Base-by-base conservation (phyloP, 495 filamentous ascomycete species). In the Endocarpon pusillum region DNA sequence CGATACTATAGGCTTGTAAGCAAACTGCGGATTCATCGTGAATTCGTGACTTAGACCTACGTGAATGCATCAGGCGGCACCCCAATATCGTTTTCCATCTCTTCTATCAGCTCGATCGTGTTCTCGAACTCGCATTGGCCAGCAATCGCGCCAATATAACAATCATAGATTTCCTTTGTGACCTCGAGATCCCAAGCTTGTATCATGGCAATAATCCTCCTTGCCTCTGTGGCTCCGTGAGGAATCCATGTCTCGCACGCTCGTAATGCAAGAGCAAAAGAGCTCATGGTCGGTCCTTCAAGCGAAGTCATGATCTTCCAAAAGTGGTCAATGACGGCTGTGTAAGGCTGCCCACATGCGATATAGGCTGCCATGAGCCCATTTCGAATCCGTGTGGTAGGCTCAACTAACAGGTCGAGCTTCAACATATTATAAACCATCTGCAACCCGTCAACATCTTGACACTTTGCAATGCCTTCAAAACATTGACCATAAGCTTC, bases 341-440 rank as follows among this genome's bases (percentile, higher is more conserved):
- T 65, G 34, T 64, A 52, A 0, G 74, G 59, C 32, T 71, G 59
- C 1, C 66, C 78, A 48, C 73, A 79, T 1, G 67, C 64, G 2
- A 66, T 66, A 46, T 91, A 87, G 0, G 78, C 89, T 18, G 86
- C 59, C 78, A 97, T 94, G 18, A 97, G 58, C 0, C 75, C 67
- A 43, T 94, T 94, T 33, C 73, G 62, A 1, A 96, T 50, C 32
- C 57, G 58, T 1, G 87, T 94, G 48, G 72, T 75, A 11, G 77
- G 61, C 37, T 89, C 75, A 22, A 96, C 62, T 27, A 69, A 63
- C 6, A 72, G 58, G 54, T 96, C 89, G 41, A 96, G 72, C 53
- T 92, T 94, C 30, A 94, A 62, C 70, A 91, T 84, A 45, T 93
- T 93, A 48, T 91, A 79, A 11, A 92, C 66, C 23, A 75, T 66